These are phyloP conservation scores for Trichosporon inkin DNA, from an alignment of 1,284 basidiomycete species.

Conservation along the genomic window DNA sequence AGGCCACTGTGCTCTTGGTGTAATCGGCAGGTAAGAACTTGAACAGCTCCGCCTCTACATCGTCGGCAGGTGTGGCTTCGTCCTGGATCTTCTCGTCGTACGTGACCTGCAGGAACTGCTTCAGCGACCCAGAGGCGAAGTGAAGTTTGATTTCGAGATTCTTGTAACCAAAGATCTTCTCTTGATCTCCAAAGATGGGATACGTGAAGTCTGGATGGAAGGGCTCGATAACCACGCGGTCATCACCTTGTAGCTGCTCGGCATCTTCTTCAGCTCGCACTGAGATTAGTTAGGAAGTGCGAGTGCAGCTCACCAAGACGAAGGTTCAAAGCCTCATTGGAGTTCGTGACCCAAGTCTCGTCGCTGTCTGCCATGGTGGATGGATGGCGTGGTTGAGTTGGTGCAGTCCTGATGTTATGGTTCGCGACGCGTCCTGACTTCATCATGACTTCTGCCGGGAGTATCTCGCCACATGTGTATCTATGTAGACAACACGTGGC, in stretches of 20 bases:
- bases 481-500: background rate
- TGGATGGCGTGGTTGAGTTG: slow-evolving; percentile 7
- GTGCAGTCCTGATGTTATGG: slow-evolving; percentile 6
- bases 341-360: slow-evolving; percentile 53
- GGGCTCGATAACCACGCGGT: slow-evolving; percentile 57
- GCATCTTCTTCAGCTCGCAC: slow-evolving; percentile 62
- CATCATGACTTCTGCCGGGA: background rate
- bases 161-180: slow-evolving; percentile 92
- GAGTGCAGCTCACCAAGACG: slow-evolving; percentile 60
- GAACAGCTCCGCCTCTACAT: slow-evolving; percentile 72
- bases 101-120: slow-evolving; percentile 67
- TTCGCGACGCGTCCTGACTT: slow-evolving; percentile 9
- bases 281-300: slow-evolving; percentile 6
- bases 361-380: slow-evolving; percentile 33
- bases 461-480: background rate
- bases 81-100: slow-evolving; percentile 65
- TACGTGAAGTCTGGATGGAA: slow-evolving; percentile 85
- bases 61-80: slow-evolving; percentile 72
- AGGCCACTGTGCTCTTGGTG: slow-evolving; percentile 62
- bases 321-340: slow-evolving; percentile 70
- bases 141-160: slow-evolving; percentile 76
- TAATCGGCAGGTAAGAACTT: slow-evolving; percentile 78
- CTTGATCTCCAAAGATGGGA: slow-evolving; percentile 93
- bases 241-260: slow-evolving; percentile 56
- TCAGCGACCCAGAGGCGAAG: slow-evolving; percentile 81